phyloP scores from a whole-genome alignment of 306 rosid species.

The Cicer yamashitae region DNA sequence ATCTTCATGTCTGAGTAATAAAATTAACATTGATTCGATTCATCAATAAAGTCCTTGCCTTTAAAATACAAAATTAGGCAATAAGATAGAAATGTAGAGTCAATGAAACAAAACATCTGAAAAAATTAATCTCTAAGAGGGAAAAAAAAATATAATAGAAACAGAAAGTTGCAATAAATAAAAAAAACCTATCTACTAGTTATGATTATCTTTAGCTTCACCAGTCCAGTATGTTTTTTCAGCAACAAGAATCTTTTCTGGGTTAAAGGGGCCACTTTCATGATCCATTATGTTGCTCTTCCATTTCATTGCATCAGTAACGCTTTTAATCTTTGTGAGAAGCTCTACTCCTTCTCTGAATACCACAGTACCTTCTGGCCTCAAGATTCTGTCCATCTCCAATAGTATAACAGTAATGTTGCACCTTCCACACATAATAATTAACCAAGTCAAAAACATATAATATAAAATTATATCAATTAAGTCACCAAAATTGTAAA shows the following conservation, averaged over 20 bases:
- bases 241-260: conserved; percentile 90
- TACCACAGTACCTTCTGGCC: conserved; percentile 92
- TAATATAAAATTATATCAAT: not conserved
- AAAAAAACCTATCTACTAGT: conserved; percentile 36
- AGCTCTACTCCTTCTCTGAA: conserved; percentile 84
- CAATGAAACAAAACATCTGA: conserved; percentile 27
- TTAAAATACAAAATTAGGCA: conserved; percentile 31
- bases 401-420: conserved; percentile 68
- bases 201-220: conserved; percentile 44
- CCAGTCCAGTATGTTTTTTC: conserved; percentile 88
- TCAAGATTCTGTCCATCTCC: conserved; percentile 92
- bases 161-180: not conserved
- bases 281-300: conserved; percentile 86
- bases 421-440: conserved; percentile 64
- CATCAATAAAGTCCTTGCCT: conserved; percentile 16
- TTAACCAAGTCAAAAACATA: conserved; percentile 16
- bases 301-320: conserved; percentile 84
- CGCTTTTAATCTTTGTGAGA: conserved; percentile 71
- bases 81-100: conserved; percentile 8
- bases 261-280: conserved; percentile 90
- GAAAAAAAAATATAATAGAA: conserved; percentile 6
- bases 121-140: conserved; percentile 29
- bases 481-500: not conserved
- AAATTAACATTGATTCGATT: not conserved
- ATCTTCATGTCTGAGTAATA: conserved; percentile 1